Conservation (phyloP, 2,329 filamentous ascomycete genomes). For the Tolypocladium album region DNA sequence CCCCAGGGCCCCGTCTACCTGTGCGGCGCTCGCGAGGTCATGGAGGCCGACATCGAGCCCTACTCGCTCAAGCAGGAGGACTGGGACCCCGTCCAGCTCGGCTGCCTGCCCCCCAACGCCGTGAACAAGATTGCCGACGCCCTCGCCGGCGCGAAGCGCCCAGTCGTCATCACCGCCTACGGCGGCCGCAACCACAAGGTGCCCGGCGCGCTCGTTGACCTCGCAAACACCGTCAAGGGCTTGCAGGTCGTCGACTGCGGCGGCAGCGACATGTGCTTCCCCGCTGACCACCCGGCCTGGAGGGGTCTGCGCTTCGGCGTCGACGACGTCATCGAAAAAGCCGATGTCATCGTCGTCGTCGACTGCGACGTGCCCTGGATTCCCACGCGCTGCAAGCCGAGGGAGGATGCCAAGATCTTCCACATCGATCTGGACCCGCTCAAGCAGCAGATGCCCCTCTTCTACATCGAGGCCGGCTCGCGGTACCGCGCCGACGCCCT, state of each 20-base stretch:
- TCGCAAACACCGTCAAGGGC: conserved; percentile 58
- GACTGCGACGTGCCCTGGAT: conserved; percentile 95
- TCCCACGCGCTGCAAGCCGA: conserved; percentile 56
- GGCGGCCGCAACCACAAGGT: conserved; percentile 56
- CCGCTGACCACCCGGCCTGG: conserved; percentile 56
- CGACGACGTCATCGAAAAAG: conserved; percentile 61
- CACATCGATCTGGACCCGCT: conserved; percentile 57
- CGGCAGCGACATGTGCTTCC: conserved; percentile 75
- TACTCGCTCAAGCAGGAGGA: conserved; percentile 57
- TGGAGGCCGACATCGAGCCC: conserved; percentile 74
- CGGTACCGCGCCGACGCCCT: conserved; percentile 58
- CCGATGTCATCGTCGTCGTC: conserved; percentile 75
- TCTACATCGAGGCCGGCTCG: conserved; percentile 56
- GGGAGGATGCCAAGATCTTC: conserved; percentile 41
- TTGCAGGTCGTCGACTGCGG: conserved; percentile 65
- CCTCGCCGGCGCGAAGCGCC: conserved; percentile 52
- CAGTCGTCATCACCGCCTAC: conserved; percentile 62
- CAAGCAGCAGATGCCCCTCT: conserved; percentile 63
- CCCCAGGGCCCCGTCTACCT: conserved; percentile 76
- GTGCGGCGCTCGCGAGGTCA: conserved; percentile 66
- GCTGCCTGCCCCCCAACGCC: conserved; percentile 42
- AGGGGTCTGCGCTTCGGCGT: conserved; percentile 63
- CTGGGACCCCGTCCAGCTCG: conserved; percentile 62
- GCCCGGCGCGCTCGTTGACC: conserved; percentile 49
- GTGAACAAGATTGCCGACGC: conserved; percentile 50